Percentiles rank a stretch among this genome's conserved stretches.
Evolutionary conservation across 495 filamentous ascomycete genomes (phyloP).

Genomic region (Opeltia flavorubescens): DNA sequence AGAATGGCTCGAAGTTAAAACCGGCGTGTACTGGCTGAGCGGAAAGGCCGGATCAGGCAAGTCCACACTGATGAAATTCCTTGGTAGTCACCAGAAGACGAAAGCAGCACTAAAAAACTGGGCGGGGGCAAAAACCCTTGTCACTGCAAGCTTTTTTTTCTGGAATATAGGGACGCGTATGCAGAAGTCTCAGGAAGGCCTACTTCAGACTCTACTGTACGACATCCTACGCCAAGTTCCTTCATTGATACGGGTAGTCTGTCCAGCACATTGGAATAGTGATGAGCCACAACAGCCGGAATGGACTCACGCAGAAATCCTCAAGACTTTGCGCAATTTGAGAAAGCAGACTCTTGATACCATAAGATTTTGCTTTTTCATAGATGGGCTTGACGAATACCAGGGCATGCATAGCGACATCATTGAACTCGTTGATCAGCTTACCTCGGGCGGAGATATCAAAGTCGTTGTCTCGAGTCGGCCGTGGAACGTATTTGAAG

Average conservation of each 20-base stretch:
- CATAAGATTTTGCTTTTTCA: conserved; percentile 33
- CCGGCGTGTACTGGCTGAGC: conserved; percentile 22
- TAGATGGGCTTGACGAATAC: conserved; percentile 37
- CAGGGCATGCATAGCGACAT: conserved; percentile 14
- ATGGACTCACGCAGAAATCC: too few species aligned
- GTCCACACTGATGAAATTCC: conserved; percentile 32
- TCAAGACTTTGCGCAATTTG: conserved; percentile 7
- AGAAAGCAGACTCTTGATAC: background rate
- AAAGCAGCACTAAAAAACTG: conserved; percentile 12
- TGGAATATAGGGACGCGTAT: conserved; percentile 25
- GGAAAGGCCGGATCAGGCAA: conserved; percentile 33
- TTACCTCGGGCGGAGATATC: conserved; percentile 15
- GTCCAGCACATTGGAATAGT: conserved; percentile 13
- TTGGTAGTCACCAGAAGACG: conserved; percentile 13
- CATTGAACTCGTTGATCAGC: conserved; percentile 9
- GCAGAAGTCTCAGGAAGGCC: conserved; percentile 29
- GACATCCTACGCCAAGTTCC: conserved; percentile 22
- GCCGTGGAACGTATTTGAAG: conserved; percentile 31
- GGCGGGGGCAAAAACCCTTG: conserved; percentile 20
- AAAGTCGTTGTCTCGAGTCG: conserved; percentile 38
- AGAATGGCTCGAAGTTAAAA: conserved; percentile 20
- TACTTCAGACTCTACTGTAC: conserved; percentile 29
- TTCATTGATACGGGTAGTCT: conserved; percentile 18
- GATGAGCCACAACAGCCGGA: too few species aligned
- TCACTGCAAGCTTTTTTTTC: conserved; percentile 31